Base-by-base conservation (phyloP, 2,329 filamentous ascomycete species). In the Leptographium radiaticola region DNA sequence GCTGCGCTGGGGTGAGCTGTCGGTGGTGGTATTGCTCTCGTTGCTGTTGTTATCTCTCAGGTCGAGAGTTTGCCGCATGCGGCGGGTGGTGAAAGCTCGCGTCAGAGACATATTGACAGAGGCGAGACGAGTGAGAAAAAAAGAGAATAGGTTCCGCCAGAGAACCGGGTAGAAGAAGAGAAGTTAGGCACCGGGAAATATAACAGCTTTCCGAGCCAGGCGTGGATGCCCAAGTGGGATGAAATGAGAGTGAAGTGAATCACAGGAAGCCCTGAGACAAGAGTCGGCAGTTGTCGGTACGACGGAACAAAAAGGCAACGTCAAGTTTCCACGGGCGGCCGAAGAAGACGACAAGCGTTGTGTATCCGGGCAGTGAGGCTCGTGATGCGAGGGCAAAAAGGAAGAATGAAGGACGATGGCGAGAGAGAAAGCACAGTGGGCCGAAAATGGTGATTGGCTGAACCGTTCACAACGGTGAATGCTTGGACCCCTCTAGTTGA, bases 11-110 rank as follows among this genome's bases (percentile, higher is more conserved):
- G 73, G 71, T 42, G 67, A 58, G 51, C 57, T 57, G 38, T 69
- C 66, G 42, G 25, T 25, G 25, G 25, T 25, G 25, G 25, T 25
- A n/a, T 20, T 53, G 25, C 49, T 54, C 63, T 61, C n/a, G 31
- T 73, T 71, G 31, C 74, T 72, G 45, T 11, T 45, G 43, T 25
- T 48, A 7, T 36, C 31, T 4, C 16, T 11, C 30, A 73, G 62
- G 57, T 75, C 69, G 57, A 73, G 64, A 57, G 70, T 69, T 61
- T 78, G 75, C 72, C 81, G 86, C 60, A 71, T 73, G 68, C 83
- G 80, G 68, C 81, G 79, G 61, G 82, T 86, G 40, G 80, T 84
- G 66, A 90, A 86, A 56, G 84, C 85, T 65, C 86, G 79, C 52
- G 83, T 77, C 61, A 90, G 58, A 50, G 67, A 68, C 66, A 65